These are phyloP conservation scores for Bolboschoenoplectus hybrid DNA, from an alignment of 202 grass and related monocot genomes.

Conservation along the genomic window DNA sequence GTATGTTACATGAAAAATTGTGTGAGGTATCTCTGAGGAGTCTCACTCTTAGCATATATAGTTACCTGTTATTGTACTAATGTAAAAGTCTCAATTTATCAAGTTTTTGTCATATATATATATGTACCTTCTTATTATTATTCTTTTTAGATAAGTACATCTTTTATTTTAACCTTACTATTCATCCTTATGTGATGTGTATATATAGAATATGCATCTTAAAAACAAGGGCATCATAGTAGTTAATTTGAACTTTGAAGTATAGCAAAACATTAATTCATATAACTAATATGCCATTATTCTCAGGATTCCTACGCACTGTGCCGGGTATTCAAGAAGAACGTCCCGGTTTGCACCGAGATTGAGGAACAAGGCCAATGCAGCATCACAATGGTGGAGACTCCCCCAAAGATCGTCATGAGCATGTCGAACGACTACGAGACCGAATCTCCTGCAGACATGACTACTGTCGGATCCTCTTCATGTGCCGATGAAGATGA, in stretches of 20 bases:
- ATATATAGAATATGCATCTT: not conserved
- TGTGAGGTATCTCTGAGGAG: too few relatives aligned
- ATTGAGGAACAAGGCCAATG: constrained; percentile 79
- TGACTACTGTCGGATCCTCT: constrained; percentile 64
- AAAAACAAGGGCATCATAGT: not conserved
- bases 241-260: not conserved
- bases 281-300: not conserved
- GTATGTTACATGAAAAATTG: not conserved
- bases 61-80: not conserved
- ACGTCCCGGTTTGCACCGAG: constrained; percentile 62
- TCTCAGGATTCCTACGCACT: constrained; percentile 85
- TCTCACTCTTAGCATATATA: not conserved
- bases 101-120: not conserved
- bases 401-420: constrained; percentile 19
- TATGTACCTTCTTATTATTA: not conserved
- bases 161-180: not conserved
- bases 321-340: constrained; percentile 99
- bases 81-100: not conserved
- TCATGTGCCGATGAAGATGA: constrained; percentile 73
- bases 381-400: constrained; percentile 63
- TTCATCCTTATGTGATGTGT: not conserved
- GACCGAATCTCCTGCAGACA: constrained; percentile 62
- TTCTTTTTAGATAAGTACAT: not conserved
- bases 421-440: constrained; percentile 49
- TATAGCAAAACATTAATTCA: not conserved